Base-by-base conservation (phyloP, 2,329 filamentous ascomycete genomes). In the Trichoderma gracile region DNA sequence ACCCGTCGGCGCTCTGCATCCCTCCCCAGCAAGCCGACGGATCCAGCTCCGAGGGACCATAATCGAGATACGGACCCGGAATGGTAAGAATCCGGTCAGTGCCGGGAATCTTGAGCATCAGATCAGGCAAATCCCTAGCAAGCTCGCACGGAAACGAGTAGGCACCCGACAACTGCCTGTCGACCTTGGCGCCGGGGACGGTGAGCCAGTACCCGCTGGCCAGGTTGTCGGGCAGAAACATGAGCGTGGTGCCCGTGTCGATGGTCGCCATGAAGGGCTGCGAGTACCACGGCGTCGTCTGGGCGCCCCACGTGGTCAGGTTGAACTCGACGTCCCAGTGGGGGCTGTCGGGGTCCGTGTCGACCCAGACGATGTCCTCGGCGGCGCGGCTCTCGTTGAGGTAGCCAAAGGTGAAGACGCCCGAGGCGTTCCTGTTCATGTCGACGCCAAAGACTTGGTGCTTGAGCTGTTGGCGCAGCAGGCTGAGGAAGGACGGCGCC, bases 21-120 rank as follows among this genome's bases (percentile, higher is more conserved):
- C 91, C 92, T 63, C 91, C 91, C 74, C 86, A 93, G 81, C 92
- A 95, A 63, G 74, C 80, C 30, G 80, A 80, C 2, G 77, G 77
- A 12, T 81, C 80, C 17, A 81, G 76, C 14, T 80, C 75, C 25
- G 82, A 76, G 15, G 79, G 74, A 1, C 84, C 79, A 70, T 86
- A 89, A 66, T 84, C 82, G 66, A 89, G 76, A 64, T 84, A 80
- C 2, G 73, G 73, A 1, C 86, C 86, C 0, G 84, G 81, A 7
- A 89, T 78, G 21, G 78, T 84, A 12, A 83, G 78, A 45, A 81
- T 74, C 68, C 85, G 79, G 53, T 78, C 75, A 52, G 80, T 78
- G 23, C 79, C 77, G 1, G 81, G 82, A 43, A 89, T 71, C 46
- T 81, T 81, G 71, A 88, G 80, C 45, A 80, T 76, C 58, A 89